These are phyloP conservation scores for Cardamine occulta DNA, from an alignment of 345 rosid species.

Conservation along the genomic window DNA sequence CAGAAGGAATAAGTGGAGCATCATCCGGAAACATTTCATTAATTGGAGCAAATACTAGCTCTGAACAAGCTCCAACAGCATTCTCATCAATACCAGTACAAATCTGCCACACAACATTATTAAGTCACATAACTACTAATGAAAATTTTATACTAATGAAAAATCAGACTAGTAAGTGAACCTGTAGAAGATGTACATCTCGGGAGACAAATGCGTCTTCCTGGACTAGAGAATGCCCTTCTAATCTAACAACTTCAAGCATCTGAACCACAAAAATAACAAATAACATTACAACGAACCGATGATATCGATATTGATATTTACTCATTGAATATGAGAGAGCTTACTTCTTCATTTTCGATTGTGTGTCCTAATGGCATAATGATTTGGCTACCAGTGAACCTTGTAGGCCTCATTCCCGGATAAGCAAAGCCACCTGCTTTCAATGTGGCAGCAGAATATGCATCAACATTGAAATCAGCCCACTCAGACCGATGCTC, in stretches of 20 bases:
- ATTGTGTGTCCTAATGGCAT: constrained; percentile 97
- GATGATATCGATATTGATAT: not conserved
- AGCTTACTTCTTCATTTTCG: constrained; percentile 88
- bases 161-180: constrained; percentile 13
- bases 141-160: not conserved
- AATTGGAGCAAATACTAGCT: constrained; percentile 92
- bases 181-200: constrained; percentile 96
- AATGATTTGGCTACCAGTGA: constrained; percentile 90
- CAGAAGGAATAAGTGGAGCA: constrained; percentile 90
- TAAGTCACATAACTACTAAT: not conserved
- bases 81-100: constrained; percentile 94
- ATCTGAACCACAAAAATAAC: constrained; percentile 49
- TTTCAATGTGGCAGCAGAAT: constrained; percentile 82
- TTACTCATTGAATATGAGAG: not conserved
- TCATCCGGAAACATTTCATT: constrained; percentile 98
- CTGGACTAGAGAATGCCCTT: constrained; percentile 87
- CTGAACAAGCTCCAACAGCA: constrained; percentile 89
- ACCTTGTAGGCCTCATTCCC: constrained; percentile 89
- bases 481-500: constrained; percentile 99
- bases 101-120: constrained; percentile 53
- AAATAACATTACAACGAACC: not conserved
- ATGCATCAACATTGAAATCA: constrained; percentile 94
- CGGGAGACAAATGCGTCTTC: constrained; percentile 86
- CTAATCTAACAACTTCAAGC: constrained; percentile 91
- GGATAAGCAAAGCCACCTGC: constrained; percentile 79